Evolutionary conservation across 2,329 filamentous ascomycete species (phyloP).

Genomic region (Coniella lustricola): DNA sequence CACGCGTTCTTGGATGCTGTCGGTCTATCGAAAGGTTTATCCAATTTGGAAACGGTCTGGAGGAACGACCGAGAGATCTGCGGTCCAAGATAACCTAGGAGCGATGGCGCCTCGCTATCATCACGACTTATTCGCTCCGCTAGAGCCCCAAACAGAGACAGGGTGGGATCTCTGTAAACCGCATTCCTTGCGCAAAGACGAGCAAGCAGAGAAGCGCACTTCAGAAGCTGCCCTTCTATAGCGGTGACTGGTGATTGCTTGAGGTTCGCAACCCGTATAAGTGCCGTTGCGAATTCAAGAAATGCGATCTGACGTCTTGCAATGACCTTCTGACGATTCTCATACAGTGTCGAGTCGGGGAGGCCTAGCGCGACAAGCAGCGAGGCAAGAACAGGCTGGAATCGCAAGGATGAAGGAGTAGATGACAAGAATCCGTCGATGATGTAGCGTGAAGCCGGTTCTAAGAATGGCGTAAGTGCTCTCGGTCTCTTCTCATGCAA

Average conservation of each 20-base stretch:
- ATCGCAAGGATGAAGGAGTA: conserved; percentile 62
- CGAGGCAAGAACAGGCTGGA: conserved; percentile 68
- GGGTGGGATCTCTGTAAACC: conserved; percentile 56
- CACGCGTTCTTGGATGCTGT: conserved; percentile 65
- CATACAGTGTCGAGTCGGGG: conserved; percentile 56
- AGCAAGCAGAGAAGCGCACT: conserved; percentile 67
- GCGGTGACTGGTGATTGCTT: conserved; percentile 56
- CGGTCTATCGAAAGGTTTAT: conserved; percentile 63
- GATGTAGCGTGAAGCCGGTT: conserved; percentile 67
- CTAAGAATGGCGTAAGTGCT: conserved; percentile 52
- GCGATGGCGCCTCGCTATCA: conserved; percentile 74
- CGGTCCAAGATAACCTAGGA: conserved; percentile 83
- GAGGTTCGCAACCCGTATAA: conserved; percentile 64
- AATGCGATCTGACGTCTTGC: conserved; percentile 57
- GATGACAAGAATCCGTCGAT: conserved; percentile 68
- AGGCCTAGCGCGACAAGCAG: conserved; percentile 56
- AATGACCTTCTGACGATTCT: conserved; percentile 46
- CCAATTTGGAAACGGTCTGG: conserved; percentile 66
- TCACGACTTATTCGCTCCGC: conserved; percentile 62
- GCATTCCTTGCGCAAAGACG: conserved; percentile 67
- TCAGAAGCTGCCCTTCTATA: conserved; percentile 74
- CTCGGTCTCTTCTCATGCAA: conserved; percentile 7
- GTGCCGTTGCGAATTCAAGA: conserved; percentile 57
- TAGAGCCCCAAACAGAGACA: conserved; percentile 65
- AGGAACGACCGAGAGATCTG: conserved; percentile 80